Base-by-base conservation (phyloP, 2,329 filamentous ascomycete species). In the Herpotrichia juniperi region DNA sequence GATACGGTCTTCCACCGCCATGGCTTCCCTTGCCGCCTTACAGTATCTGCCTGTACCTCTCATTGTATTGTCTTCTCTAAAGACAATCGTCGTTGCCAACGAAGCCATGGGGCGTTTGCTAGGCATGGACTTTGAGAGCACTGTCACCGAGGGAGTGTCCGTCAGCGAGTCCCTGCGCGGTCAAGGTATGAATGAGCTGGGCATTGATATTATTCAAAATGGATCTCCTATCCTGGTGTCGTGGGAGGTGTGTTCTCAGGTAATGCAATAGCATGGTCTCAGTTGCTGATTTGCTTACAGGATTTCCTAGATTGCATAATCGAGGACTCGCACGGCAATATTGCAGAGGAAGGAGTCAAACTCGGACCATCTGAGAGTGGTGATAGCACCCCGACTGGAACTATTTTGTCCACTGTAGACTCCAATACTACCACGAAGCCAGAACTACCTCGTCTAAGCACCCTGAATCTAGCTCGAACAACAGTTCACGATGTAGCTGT, bases 31-130 rank as follows among this genome's bases (percentile, higher is more conserved):
- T n/a, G 68, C 71, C 12, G 85, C 88, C 4, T 76, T 93, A 73
- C 87, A 90, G 64, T 91, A 89, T 65, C 78, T 93, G 4, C 90
- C 89, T 0, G 84, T 90, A 42, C 89, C 89, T 0, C 70, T 90
- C 4, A 70, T 92, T 30, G 84, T 93, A 1, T 75, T 93, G 30
- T 87, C 87, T 45, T 83, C 80, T 30, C 64, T 83, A 25, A 92
- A 91, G 72, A 89, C 86, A 0, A 82, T 92, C 2, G 80, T 89
- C 1, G 72, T 92, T 34, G 89, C 88, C 26, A 93, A 93, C 62
- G 87, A 91, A 60, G 86, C 89, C 17, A 87, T 91, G 83, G 87
- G 85, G 1, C 81, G 84, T 48, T 74, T 93, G 62, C 74, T 93
- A 19, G 87, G 85, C 3, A 77, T 89, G 43, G 77, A 84, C 22